These are phyloP conservation scores for Trichoderma harzianum DNA, from an alignment of 2,329 filamentous ascomycete species.

Conservation along the genomic window DNA sequence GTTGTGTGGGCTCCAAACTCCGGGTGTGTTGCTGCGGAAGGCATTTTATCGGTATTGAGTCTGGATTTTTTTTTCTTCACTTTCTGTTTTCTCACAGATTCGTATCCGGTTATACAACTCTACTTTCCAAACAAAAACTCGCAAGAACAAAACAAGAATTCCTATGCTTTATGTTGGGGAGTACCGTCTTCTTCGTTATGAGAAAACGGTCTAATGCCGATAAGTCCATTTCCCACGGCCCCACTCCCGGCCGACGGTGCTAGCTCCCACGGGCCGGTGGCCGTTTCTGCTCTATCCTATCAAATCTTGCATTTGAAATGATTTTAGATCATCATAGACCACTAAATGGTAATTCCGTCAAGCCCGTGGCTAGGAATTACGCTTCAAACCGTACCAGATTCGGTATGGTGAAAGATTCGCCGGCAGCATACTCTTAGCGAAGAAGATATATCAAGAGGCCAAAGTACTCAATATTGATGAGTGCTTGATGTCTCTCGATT, in stretches of 20 bases:
- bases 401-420: background rate
- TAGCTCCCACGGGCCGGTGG: background rate
- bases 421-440: background rate
- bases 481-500: too few species aligned
- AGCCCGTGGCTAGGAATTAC: background rate
- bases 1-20: slow-evolving; percentile 3
- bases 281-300: background rate
- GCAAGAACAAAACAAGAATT: too few species aligned
- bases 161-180: background rate
- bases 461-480: background rate
- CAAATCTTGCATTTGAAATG: background rate
- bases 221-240: slow-evolving; percentile 15
- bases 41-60: background rate
- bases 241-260: background rate
- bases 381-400: background rate
- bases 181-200: background rate
- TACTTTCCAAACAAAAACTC: background rate
- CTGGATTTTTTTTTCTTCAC: background rate
- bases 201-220: background rate
- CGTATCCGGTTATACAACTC: background rate
- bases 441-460: background rate
- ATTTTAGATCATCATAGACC: background rate
- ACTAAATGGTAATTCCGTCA: background rate
- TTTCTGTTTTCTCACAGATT: background rate
- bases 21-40: slow-evolving; percentile 1